phyloP scores from a whole-genome alignment of 1,284 basidiomycete species.

The Cryptococcus maquisensis region DNA sequence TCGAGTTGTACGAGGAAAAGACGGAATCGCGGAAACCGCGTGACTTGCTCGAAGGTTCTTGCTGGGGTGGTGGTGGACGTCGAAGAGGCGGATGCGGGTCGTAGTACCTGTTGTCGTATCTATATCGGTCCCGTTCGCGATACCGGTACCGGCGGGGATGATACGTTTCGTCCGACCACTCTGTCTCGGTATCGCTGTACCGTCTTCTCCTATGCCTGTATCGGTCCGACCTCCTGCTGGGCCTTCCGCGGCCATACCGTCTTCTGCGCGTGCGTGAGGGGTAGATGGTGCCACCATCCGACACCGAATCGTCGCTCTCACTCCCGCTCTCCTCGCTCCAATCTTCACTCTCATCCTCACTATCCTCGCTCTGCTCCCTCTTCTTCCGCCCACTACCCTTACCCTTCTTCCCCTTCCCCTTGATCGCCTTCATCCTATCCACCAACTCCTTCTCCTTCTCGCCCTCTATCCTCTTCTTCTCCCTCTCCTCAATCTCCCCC shows the following conservation, averaged over 20 bases:
- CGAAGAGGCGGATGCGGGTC: not conserved
- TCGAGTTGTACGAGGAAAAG: constrained; percentile 32
- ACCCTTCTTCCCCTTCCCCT: constrained; percentile 9
- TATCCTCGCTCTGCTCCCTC: constrained; percentile 8
- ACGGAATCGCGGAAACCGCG: constrained; percentile 33
- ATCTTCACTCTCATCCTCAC: constrained; percentile 20
- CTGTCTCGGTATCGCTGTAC: constrained; percentile 42
- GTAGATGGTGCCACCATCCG: constrained; percentile 11
- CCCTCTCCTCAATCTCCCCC: constrained; percentile 15
- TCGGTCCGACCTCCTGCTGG: constrained; percentile 31
- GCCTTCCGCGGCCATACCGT: constrained; percentile 11
- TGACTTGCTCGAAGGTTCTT: not conserved
- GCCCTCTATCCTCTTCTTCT: constrained; percentile 12
- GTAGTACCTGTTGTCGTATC: not conserved
- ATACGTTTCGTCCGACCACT: constrained; percentile 11
- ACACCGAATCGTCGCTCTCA: constrained; percentile 17
- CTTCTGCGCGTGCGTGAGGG: constrained; percentile 5
- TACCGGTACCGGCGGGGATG: not conserved
- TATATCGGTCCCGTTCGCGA: not conserved
- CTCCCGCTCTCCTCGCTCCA: constrained; percentile 11
- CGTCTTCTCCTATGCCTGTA: constrained; percentile 1
- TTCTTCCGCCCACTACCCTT: constrained; percentile 3
- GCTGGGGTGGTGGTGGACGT: not conserved
- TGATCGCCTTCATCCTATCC: constrained; percentile 3
- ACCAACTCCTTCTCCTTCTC: constrained; percentile 13